Evolutionary conservation across 2,329 filamentous ascomycete species (phyloP).

Genomic region (Trichoderma aggressivum): DNA sequence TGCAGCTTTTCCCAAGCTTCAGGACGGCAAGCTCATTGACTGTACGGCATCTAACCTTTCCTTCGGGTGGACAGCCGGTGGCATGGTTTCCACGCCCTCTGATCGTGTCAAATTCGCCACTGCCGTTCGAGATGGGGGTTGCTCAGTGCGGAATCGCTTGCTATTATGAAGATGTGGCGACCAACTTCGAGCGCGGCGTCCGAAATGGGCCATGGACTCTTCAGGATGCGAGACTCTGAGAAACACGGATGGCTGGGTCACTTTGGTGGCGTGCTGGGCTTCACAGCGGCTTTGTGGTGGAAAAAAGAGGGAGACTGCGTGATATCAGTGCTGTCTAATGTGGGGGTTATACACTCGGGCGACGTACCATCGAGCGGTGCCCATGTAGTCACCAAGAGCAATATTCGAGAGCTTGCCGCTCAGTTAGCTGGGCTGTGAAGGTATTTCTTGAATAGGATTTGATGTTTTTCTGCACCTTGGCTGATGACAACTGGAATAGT

Average conservation of each 20-base stretch:
- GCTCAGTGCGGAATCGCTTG: slow-evolving; percentile 10
- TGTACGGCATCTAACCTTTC: slow-evolving; percentile 21
- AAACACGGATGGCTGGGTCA: not conserved
- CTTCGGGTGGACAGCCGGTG: slow-evolving; percentile 20
- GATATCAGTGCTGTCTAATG: not conserved
- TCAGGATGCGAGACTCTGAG: slow-evolving; percentile 8
- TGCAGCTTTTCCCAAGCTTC: slow-evolving; percentile 12
- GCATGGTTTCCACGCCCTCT: slow-evolving; percentile 17
- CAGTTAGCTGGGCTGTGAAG: not conserved
- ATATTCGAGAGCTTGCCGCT: not conserved
- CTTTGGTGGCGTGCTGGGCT: not conserved
- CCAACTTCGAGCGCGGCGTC: not conserved
- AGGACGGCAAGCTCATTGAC: slow-evolving; percentile 16
- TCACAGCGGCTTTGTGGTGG: not conserved
- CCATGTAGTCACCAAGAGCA: not conserved
- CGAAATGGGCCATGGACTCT: slow-evolving; percentile 20
- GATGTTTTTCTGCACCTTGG: not conserved
- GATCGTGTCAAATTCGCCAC: slow-evolving; percentile 19
- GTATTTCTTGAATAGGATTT: not conserved
- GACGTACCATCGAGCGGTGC: not conserved
- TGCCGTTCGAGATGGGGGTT: slow-evolving; percentile 19
- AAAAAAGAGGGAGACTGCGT: not conserved
- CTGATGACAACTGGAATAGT: no score
- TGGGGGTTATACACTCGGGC: not conserved
- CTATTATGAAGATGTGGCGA: slow-evolving; percentile 17